Conservation (phyloP, 495 filamentous ascomycete genomes). For the Hyaloscypha hepaticicola region DNA sequence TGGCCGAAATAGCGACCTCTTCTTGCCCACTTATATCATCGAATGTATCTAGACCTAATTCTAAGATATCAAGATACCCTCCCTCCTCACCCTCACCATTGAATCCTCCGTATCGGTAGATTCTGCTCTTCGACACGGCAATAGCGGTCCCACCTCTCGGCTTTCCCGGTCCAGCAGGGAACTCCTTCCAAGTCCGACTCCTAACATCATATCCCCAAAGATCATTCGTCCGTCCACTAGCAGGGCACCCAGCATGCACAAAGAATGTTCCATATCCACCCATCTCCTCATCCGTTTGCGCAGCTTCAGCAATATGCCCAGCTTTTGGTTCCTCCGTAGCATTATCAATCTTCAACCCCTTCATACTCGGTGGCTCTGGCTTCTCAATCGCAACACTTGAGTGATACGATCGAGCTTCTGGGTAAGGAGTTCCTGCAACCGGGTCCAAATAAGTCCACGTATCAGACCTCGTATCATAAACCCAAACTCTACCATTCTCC, state of each 20-base stretch:
- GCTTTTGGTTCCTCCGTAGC: slow-evolving; percentile 45
- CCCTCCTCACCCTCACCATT: slow-evolving; percentile 64
- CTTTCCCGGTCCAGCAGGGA: slow-evolving; percentile 59
- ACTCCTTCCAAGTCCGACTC: slow-evolving; percentile 57
- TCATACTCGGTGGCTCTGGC: slow-evolving; percentile 44
- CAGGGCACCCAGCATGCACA: slow-evolving; percentile 69
- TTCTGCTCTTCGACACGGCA: slow-evolving; percentile 49
- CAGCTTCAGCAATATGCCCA: slow-evolving; percentile 45
- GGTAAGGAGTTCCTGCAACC: slow-evolving; percentile 37
- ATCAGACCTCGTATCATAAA: slow-evolving; percentile 57
- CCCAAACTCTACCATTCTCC: slow-evolving; percentile 65
- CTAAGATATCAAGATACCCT: slow-evolving; percentile 61
- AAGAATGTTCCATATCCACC: slow-evolving; percentile 57
- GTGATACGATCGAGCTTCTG: slow-evolving; percentile 47
- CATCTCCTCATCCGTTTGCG: slow-evolving; percentile 43
- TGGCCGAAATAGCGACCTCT: slow-evolving; percentile 21
- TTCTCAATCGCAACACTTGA: slow-evolving; percentile 46
- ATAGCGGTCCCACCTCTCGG: slow-evolving; percentile 64
- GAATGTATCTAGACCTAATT: slow-evolving; percentile 44
- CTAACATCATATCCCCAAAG: slow-evolving; percentile 70
- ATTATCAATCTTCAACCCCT: slow-evolving; percentile 44
- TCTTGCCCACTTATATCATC: slow-evolving; percentile 14
- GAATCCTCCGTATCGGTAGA: slow-evolving; percentile 76
- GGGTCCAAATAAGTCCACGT: slow-evolving; percentile 59
- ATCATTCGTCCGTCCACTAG: slow-evolving; percentile 57